Evolutionary conservation across 2,329 filamentous ascomycete genomes (phyloP).

Genomic region (Colletotrichum gloeosporioides): DNA sequence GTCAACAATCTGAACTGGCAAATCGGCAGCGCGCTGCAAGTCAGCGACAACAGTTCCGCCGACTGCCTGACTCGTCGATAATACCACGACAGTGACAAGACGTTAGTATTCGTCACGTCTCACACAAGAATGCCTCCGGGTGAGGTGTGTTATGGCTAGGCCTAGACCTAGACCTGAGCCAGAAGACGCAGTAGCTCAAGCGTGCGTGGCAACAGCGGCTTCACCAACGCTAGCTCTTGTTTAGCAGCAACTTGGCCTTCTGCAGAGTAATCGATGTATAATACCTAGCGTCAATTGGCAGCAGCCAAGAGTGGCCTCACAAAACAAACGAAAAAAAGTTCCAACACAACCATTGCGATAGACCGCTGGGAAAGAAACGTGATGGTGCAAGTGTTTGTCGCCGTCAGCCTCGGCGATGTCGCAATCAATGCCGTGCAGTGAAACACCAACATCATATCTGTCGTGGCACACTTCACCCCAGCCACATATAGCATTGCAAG

Average conservation of each 20-base stretch:
- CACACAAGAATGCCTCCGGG: background rate
- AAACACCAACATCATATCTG: background rate
- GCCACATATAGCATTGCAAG: slow-evolving; percentile 11
- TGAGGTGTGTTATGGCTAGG: background rate
- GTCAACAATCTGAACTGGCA: background rate
- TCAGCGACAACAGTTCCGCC: background rate
- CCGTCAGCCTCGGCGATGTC: background rate
- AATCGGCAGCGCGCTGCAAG: background rate
- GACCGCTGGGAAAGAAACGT: background rate
- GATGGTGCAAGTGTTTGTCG: background rate
- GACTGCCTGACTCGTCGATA: background rate
- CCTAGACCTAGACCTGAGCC: background rate
- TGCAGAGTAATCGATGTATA: background rate
- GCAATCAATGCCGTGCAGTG: background rate
- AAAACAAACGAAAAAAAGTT: background rate
- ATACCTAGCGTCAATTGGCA: background rate
- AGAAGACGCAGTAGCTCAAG: background rate
- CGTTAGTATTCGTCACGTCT: background rate
- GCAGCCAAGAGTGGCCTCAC: background rate
- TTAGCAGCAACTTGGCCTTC: background rate
- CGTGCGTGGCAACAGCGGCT: background rate
- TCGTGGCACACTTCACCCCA: slow-evolving; percentile 11
- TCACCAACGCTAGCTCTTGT: background rate
- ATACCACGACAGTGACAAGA: background rate
- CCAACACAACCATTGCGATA: background rate